Percentiles rank a stretch among this genome's conserved stretches.
Conservation (phyloP, 75 land plant genomes). For the Cupressus sempervirens region DNA sequence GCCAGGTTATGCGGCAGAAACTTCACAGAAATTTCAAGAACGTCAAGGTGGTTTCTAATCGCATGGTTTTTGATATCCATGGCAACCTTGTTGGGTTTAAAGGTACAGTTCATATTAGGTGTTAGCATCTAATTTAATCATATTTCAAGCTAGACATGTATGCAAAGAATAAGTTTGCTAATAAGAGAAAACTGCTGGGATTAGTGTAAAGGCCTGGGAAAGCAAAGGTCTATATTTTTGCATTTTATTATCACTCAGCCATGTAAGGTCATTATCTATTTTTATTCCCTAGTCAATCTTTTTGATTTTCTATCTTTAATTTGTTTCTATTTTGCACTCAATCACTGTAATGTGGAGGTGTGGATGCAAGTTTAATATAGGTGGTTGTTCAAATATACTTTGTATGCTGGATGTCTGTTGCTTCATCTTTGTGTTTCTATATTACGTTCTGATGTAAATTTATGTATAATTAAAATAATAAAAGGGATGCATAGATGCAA, state of each 20-base stretch:
- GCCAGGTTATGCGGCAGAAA: constrained; percentile 88
- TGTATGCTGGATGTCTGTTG: too few species aligned
- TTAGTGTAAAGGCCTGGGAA: background rate
- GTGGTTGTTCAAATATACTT: too few species aligned
- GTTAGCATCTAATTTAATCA: background rate
- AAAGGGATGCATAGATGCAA: background rate
- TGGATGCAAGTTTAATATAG: too few species aligned
- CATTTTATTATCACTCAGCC: background rate
- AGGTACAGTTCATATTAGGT: constrained; percentile 41
- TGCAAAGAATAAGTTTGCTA: background rate
- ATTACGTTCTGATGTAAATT: too few species aligned
- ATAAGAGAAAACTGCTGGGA: background rate
- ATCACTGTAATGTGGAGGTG: background rate
- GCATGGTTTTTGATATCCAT: constrained; percentile 75
- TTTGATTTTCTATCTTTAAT: background rate
- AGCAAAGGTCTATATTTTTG: background rate
- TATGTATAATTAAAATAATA: too few species aligned
- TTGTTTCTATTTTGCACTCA: background rate
- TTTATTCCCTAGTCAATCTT: background rate
- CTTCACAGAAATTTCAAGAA: constrained; percentile 75
- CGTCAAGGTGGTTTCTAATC: constrained; percentile 80
- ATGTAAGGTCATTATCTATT: background rate
- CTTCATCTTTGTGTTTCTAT: too few species aligned
- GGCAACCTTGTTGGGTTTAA: constrained; percentile 67
- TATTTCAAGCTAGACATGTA: constrained; percentile 6